Base-by-base conservation (phyloP, 805 yeast genomes). In the Zygosaccharomyces bisporus region DNA sequence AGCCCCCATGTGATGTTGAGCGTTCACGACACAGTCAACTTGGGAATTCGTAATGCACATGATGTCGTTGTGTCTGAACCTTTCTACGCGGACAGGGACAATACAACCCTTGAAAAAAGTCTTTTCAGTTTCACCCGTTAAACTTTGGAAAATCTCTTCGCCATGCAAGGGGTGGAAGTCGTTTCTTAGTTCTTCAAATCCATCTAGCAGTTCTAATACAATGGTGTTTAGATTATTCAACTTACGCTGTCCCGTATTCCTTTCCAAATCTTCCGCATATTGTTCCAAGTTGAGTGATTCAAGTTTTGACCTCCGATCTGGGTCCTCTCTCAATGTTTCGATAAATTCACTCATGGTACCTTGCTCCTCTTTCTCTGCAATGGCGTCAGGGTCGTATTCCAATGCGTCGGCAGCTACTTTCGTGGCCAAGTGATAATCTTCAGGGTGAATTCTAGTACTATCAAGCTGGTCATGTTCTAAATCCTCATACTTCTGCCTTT, bases 331-430 rank as follows among this genome's bases (percentile, higher is more conserved):
- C 37, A 83, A 64, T 18, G 57, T 50, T 45, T 64, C 68, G 31
- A 64, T 63, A 30, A 64, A 64, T 34, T 64, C 68, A 47, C 67
- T 63, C 68, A 64, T 64, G 1, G 65, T 50, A 40, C 73, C 75
- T 40, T 61, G 66, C 17, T 61, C 65, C 49, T 65, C 68, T 47
- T 64, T 64, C 45, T 83, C 90, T 2, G 81, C 83, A 58, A 86
- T 73, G 52, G 89, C 96, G 64, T 91, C 98, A 57, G 95, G 99
- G 56, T 89, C 96, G 52, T 90, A 76, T 62, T 91, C 99, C 52
- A 93, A 74, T 1, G 99, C 98, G 71, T 93, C 99, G 1, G 96
- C 93, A 6, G 97, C 98, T 90, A 93, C 93, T 64, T 93, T 93
- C 40, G 93, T 79, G 3, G 97, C 98, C 54, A 93, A 74, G 52